Percentiles rank a stretch among this genome's conserved stretches.
phyloP scores from a whole-genome alignment of 495 filamentous ascomycete genomes.

The Trichoderma parareesei region DNA sequence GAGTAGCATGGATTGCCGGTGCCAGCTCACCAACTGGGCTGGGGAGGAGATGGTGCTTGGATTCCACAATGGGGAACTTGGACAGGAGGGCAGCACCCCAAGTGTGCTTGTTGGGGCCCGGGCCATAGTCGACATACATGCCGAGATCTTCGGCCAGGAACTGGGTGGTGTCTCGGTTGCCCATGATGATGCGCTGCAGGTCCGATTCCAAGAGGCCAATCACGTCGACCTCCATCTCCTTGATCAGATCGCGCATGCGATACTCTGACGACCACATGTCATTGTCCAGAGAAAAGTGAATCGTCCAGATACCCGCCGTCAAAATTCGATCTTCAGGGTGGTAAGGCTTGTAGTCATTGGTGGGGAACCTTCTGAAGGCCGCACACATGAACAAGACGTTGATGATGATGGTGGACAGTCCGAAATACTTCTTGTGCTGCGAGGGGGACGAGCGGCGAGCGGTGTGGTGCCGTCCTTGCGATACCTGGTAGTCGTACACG shows the following conservation, averaged over 20 bases:
- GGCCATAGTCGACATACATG: slow-evolving; percentile 97
- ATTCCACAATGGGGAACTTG: slow-evolving; percentile 96
- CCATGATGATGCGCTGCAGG: slow-evolving; percentile 98
- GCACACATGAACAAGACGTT: slow-evolving; percentile 72
- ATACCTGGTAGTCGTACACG: slow-evolving; percentile 60
- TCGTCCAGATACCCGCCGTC: slow-evolving; percentile 96
- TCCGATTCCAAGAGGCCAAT: slow-evolving; percentile 91
- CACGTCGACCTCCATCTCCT: slow-evolving; percentile 90
- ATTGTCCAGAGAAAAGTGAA: slow-evolving; percentile 97
- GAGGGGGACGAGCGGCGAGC: slow-evolving; percentile 19
- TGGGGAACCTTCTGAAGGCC: slow-evolving; percentile 90
- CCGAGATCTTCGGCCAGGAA: slow-evolving; percentile 92
- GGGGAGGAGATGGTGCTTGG: slow-evolving; percentile 89
- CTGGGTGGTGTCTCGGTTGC: slow-evolving; percentile 94
- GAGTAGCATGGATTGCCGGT: slow-evolving; percentile 89
- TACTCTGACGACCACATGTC: slow-evolving; percentile 97
- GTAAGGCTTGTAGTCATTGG: slow-evolving; percentile 83
- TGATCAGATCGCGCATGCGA: slow-evolving; percentile 86
- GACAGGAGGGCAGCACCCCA: slow-evolving; percentile 92
- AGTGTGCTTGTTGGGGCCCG: slow-evolving; percentile 97
- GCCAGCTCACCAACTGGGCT: slow-evolving; percentile 91
- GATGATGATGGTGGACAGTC: slow-evolving; percentile 46
- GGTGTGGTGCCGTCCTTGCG: slow-evolving; percentile 14
- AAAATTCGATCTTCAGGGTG: slow-evolving; percentile 78
- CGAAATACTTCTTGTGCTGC: slow-evolving; percentile 43